Base-by-base conservation (phyloP, 805 yeast species). In the Yamadazyma sp. region DNA sequence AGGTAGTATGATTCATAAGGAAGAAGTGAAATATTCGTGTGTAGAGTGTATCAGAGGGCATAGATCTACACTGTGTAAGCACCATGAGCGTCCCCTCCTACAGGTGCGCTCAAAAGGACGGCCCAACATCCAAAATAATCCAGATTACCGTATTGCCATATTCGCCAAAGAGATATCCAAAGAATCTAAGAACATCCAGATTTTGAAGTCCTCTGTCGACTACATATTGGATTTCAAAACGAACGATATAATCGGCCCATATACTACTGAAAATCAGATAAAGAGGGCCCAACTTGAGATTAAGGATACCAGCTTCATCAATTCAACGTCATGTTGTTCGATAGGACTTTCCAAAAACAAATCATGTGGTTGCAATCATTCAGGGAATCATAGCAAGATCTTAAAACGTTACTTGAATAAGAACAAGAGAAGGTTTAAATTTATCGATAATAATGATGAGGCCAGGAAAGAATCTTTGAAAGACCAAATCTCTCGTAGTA, bases 21-120 rank as follows among this genome's bases (percentile, higher is more conserved):
- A 84, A 46, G 84, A 84, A 19, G 83, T 77, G 49, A 84, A 89
- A 52, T 84, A 84, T 56, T 85, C 95, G 3, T 88, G 96, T 60
- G 76, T 77, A 38, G 82, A 82, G 52, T 91, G 99, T 55, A 87
- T 93, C 16, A 69, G 96, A 29, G 98, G 98, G 12, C 99, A 91
- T 54, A 65, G 99, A 27, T 85, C 96, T 1, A 80, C 91, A 1
- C 78, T 82, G 38, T 91, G 99, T 59, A 77, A 77, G 37, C 99
- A 91, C 60, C 77, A 84, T 20, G 70, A 75, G 36, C 71, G 96
- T 32, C 87, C 93, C 16, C 67, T 91, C 27, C 80, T 90, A 9
- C 86, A 88, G 51, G 96, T 91, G 9, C 73, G 96, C 18, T 77
- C 86, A n/a, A 75, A 95, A 42, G 99, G 98, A 1, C 64, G 98